phyloP scores from a whole-genome alignment of 148 eudicot genomes.

The Cornus controversa region DNA sequence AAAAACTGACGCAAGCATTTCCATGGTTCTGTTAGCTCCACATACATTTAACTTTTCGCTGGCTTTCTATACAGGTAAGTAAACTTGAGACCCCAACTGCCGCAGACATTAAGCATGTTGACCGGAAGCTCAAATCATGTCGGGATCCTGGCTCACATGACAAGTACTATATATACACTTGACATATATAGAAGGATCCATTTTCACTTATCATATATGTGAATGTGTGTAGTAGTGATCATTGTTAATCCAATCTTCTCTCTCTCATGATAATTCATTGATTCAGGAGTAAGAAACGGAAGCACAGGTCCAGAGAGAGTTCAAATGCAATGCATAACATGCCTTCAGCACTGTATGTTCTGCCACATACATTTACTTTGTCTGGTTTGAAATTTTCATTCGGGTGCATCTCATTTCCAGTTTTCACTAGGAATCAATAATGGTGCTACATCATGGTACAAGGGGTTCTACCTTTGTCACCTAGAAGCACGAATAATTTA shows the following conservation, averaged over 20 bases:
- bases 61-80: constrained; percentile 40
- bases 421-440: neutral
- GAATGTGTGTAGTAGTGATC: neutral
- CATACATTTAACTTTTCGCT: neutral
- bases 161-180: constrained; percentile 47
- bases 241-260: neutral
- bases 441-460: neutral
- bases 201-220: too few species aligned
- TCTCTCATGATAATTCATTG: constrained; percentile 10
- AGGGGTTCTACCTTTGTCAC: neutral
- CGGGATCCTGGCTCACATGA: constrained; percentile 83
- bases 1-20: too few species aligned
- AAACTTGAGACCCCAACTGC: constrained; percentile 50
- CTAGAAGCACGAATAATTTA: neutral
- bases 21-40: neutral
- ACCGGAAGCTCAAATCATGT: constrained; percentile 86
- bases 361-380: neutral
- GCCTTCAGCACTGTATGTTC: neutral
- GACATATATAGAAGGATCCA: neutral
- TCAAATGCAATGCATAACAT: constrained; percentile 37
- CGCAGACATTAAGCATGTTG: constrained; percentile 70
- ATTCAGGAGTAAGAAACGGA: constrained; percentile 79
- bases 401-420: neutral
- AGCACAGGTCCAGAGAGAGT: constrained; percentile 76
- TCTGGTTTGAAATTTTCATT: neutral